phyloP scores from a whole-genome alignment of 2,329 filamentous ascomycete species.

The Penicillium brevicompactum region DNA sequence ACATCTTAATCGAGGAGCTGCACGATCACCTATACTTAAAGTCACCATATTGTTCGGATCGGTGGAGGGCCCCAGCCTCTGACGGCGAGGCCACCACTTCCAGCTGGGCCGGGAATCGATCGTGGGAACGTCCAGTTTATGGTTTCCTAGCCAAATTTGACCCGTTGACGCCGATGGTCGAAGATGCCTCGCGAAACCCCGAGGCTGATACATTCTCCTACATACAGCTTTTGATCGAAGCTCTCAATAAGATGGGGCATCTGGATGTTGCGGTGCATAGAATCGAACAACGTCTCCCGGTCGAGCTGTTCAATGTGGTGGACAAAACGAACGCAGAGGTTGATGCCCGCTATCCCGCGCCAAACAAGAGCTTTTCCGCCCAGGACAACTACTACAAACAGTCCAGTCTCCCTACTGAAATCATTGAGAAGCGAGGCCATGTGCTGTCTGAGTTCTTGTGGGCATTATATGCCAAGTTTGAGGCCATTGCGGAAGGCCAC shows the following conservation, averaged over 20 bases:
- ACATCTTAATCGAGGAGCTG: constrained; percentile 94
- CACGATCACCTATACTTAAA: constrained; percentile 98
- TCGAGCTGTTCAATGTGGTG: constrained; percentile 90
- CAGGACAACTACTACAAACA: constrained; percentile 45
- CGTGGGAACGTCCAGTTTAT: constrained; percentile 58
- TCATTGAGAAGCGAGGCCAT: constrained; percentile 76
- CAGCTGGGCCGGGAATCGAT: constrained; percentile 35
- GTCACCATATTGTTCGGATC: constrained; percentile 93
- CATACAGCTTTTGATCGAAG: constrained; percentile 81
- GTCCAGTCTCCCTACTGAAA: constrained; percentile 64
- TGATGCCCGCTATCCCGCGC: constrained; percentile 87
- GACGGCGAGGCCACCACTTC: constrained; percentile 36
- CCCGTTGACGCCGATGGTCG: constrained; percentile 62
- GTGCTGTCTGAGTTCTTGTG: constrained; percentile 90
- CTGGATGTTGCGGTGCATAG: constrained; percentile 84
- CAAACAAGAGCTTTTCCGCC: constrained; percentile 56
- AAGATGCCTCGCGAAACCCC: constrained; percentile 90
- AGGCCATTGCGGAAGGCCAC: constrained; percentile 94
- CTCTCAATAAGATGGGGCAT: constrained; percentile 84
- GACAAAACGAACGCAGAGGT: constrained; percentile 95
- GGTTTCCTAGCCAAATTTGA: constrained; percentile 61
- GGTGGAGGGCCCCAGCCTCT: constrained; percentile 75
- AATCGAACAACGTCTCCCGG: constrained; percentile 88
- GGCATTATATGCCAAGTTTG: constrained; percentile 94
- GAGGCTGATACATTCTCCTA: constrained; percentile 96